Evolutionary conservation across 1,284 basidiomycete genomes (phyloP), one percentile per base, ranked within the genome.

Genomic region (Tilletia setariae): DNA sequence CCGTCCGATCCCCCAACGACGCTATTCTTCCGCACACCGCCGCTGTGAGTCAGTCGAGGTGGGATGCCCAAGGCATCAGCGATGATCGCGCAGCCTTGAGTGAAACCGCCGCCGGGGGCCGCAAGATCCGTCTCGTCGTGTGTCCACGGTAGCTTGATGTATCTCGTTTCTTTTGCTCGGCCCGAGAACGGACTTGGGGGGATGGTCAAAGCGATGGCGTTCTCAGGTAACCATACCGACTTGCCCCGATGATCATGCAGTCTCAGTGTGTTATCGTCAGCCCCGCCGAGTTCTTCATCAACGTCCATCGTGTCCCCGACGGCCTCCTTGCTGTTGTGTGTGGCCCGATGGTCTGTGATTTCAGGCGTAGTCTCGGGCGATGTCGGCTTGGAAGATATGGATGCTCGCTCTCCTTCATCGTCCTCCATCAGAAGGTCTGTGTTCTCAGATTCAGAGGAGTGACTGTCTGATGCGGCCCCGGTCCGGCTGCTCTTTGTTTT

Each of bases 121-220:
- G 77, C 74, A n/a, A 79, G 69, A 13, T 79, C 77, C 3, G 74
- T 74, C 68, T 79, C 76, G 63, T 79, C 78, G 83, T 98, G 95
- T 43, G 92, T 94, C 94, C 94, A 97, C 64, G 88, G 88, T 32
- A 97, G 87, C 84, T 96, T 95, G 83, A 93, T 89, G 82, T 97
- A 97, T 46, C 75, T 74, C 44, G 76, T 63, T n/a, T 72, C 67
- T 56, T 59, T 43, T 21, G 49, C 16, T 4, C 72, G 68, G 4
- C 69, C 68, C 9, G 66, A 63, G 15, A 64, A 44, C 1, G 69
- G 67, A 47, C 53, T 68, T 47, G 68, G 64, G 2, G 78, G 67
- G 7, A 79, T 70, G 4, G 28, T 73, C 35, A 68, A 71, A 1
- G 69, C 71, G 9, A 70, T 72, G 13, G 78, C 76, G 44, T 77